Evolutionary conservation across 2,329 filamentous ascomycete genomes (phyloP).

Genomic region (Gnomoniopsis sp.): DNA sequence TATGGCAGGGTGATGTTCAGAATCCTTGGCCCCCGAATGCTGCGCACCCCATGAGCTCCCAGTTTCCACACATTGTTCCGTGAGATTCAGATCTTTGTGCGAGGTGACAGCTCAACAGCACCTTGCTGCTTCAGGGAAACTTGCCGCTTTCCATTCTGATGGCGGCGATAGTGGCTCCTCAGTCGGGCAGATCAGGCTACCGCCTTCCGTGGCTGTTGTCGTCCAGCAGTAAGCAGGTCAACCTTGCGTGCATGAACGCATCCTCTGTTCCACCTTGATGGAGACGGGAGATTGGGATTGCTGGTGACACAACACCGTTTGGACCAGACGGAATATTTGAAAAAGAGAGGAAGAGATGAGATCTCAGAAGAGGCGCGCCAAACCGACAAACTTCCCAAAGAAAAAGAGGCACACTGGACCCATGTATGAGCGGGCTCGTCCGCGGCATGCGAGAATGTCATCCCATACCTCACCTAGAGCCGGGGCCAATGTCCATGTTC

Average conservation of each 20-base stretch:
- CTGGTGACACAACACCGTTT: slow-evolving; percentile 9
- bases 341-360: neutral
- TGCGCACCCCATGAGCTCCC: slow-evolving; percentile 30
- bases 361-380: neutral
- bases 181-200: slow-evolving; percentile 13
- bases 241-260: slow-evolving; percentile 21
- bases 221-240: slow-evolving; percentile 20
- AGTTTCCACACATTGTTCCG: slow-evolving; percentile 28
- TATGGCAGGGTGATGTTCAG: slow-evolving; percentile 21
- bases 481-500: neutral
- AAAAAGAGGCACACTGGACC: no score
- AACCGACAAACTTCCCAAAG: neutral
- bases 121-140: slow-evolving; percentile 17
- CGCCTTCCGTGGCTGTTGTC: slow-evolving; percentile 14
- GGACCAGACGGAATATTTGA: neutral
- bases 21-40: slow-evolving; percentile 18
- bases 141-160: slow-evolving; percentile 12
- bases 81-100: slow-evolving; percentile 47
- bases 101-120: slow-evolving; percentile 44
- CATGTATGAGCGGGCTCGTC: no score
- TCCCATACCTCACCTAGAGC: neutral
- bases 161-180: slow-evolving; percentile 11
- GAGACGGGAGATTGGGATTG: slow-evolving; percentile 4
- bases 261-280: slow-evolving; percentile 10
- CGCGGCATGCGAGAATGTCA: neutral